phyloP scores from a whole-genome alignment of 306 rosid genomes.

The Vigna hirtella region DNA sequence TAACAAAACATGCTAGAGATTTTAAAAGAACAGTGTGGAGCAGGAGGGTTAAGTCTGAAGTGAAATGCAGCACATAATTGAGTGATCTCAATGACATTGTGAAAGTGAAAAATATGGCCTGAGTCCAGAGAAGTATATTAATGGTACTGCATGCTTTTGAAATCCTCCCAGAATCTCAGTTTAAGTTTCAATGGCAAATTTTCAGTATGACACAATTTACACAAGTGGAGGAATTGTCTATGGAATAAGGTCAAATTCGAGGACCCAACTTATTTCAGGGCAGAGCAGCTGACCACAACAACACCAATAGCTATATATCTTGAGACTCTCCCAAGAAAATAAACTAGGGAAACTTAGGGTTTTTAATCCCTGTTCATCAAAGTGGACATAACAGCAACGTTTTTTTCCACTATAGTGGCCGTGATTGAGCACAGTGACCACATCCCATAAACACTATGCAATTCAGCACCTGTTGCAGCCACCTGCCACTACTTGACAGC shows the following conservation, averaged over 20 bases:
- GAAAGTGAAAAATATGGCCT: slow-evolving; percentile 2
- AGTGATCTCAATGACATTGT: not conserved
- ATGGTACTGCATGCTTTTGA: not conserved
- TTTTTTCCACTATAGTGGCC: not conserved
- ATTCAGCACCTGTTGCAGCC: slow-evolving; percentile 1
- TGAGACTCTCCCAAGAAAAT: not conserved
- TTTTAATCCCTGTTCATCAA: slow-evolving; percentile 3
- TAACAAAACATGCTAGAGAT: slow-evolving; percentile 1
- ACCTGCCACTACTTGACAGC: not conserved
- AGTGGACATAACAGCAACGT: not conserved
- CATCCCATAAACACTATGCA: not conserved
- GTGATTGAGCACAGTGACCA: not conserved
- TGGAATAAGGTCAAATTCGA: not conserved
- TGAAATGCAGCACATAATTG: slow-evolving; percentile 5
- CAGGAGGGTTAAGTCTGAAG: slow-evolving; percentile 6
- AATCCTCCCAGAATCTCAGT: not conserved
- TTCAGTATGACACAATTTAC: not conserved
- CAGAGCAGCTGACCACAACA: not conserved
- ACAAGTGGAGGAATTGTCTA: not conserved
- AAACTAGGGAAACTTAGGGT: not conserved
- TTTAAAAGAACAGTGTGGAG: not conserved
- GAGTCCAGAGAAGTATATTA: not conserved
- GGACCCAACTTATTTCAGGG: not conserved
- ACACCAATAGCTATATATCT: not conserved
- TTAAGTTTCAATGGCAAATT: not conserved